Evolutionary conservation across 495 filamentous ascomycete genomes (phyloP).

Genomic region (Penicillium flavigenum): DNA sequence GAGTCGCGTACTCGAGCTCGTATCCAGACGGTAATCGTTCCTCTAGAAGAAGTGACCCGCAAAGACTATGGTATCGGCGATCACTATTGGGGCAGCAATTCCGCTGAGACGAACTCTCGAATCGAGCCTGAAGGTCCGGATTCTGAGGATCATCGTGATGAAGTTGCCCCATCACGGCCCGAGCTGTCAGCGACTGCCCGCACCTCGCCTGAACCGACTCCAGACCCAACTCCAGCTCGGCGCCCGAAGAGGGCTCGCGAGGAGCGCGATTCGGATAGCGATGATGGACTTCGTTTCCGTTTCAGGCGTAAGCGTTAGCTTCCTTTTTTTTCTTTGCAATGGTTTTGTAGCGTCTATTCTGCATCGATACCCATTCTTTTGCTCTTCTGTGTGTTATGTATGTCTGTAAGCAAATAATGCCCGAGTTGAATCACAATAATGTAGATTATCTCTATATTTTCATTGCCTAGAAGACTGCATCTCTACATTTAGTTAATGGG

Average conservation of each 20-base stretch:
- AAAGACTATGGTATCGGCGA: constrained; percentile 84
- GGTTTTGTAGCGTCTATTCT: constrained; percentile 12
- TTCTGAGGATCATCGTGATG: neutral
- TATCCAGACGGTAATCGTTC: constrained; percentile 67
- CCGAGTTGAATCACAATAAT: neutral
- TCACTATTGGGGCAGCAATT: constrained; percentile 65
- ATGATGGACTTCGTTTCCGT: constrained; percentile 57
- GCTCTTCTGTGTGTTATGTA: neutral
- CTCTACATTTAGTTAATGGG: neutral
- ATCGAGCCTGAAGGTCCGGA: constrained; percentile 25
- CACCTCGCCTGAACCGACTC: constrained; percentile 16
- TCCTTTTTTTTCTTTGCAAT: constrained; percentile 4
- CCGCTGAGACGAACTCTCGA: constrained; percentile 23
- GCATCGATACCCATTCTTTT: constrained; percentile 24
- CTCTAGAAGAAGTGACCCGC: constrained; percentile 73
- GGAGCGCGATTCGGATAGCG: constrained; percentile 42
- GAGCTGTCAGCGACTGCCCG: constrained; percentile 12
- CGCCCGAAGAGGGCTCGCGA: constrained; percentile 47
- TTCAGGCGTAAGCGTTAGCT: constrained; percentile 53
- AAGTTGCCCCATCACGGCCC: constrained; percentile 13
- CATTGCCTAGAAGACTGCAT: neutral
- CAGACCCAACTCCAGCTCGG: constrained; percentile 22
- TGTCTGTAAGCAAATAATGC: neutral
- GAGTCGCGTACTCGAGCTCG: constrained; percentile 44
- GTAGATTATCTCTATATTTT: neutral